A percentile compares a stretch with the other conserved stretches of the same genome.
These are phyloP conservation scores for Trametes sanguinea DNA, from an alignment of 768 basidiomycete species.

Conservation along the genomic window DNA sequence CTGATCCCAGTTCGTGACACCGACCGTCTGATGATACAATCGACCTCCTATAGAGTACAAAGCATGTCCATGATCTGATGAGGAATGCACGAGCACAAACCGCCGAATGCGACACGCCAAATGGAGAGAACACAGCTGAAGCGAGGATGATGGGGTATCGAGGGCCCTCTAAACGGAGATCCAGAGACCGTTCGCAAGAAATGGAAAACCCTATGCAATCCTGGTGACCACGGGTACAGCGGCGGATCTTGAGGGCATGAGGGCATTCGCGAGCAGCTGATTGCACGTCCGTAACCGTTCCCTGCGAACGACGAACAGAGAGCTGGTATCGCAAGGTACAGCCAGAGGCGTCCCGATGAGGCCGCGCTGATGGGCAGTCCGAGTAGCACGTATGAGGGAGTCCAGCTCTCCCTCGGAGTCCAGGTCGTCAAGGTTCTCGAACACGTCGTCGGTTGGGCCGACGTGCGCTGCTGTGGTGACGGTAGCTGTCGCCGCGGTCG, in stretches of 20 bases:
- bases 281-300: constrained; percentile 54
- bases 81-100: too few species aligned
- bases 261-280: constrained; percentile 34
- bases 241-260: constrained; percentile 31
- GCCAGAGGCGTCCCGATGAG: constrained; percentile 67
- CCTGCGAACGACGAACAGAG: constrained; percentile 80
- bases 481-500: constrained; percentile 42
- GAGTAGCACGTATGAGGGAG: constrained; percentile 63
- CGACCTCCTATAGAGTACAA: too few species aligned
- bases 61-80: too few species aligned
- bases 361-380: constrained; percentile 56
- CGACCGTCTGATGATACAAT: too few species aligned
- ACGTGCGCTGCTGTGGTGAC: constrained; percentile 47
- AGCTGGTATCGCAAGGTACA: constrained; percentile 69
- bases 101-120: too few species aligned
- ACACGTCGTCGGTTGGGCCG: constrained; percentile 57
- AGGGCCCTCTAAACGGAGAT: too few species aligned
- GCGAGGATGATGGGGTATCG: too few species aligned
- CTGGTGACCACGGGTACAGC: constrained; percentile 14
- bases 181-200: too few species aligned
- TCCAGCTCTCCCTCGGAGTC: constrained; percentile 89
- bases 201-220: background rate
- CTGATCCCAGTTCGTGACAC: too few species aligned
- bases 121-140: too few species aligned
- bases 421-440: constrained; percentile 74